Percentiles rank a stretch among this genome's conserved stretches.
phyloP scores from a whole-genome alignment of 2,329 filamentous ascomycete genomes.

The Sclerotinia nivalis region DNA sequence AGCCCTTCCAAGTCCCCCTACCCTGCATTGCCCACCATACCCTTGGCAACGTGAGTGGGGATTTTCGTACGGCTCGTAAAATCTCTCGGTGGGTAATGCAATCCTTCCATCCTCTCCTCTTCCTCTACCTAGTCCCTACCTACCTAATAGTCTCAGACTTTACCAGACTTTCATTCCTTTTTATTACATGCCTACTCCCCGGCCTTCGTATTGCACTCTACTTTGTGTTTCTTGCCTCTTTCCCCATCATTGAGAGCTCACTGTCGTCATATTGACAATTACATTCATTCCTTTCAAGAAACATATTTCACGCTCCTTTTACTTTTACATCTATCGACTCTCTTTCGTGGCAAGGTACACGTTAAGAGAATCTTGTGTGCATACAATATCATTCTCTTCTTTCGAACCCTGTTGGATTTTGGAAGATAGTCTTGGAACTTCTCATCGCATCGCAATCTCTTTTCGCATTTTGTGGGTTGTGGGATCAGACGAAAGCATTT shows the following conservation, averaged over 20 bases:
- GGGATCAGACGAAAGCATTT: neutral
- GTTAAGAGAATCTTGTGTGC: neutral
- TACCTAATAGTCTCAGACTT: too few species aligned
- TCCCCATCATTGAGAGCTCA: neutral
- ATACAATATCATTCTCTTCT: conserved; percentile 7
- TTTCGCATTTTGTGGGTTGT: neutral
- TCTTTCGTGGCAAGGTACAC: conserved; percentile 18
- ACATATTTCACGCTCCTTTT: conserved; percentile 20
- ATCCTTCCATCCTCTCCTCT: neutral
- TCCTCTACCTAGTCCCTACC: neutral
- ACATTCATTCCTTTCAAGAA: conserved; percentile 12
- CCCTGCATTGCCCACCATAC: neutral
- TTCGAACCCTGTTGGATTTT: neutral
- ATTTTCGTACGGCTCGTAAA: neutral
- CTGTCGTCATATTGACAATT: neutral
- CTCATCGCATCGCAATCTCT: conserved; percentile 5
- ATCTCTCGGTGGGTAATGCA: neutral
- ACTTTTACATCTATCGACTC: neutral
- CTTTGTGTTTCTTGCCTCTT: conserved; percentile 15
- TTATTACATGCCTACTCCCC: neutral
- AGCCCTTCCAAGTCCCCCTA: neutral
- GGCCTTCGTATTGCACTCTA: neutral
- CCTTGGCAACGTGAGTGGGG: conserved; percentile 19
- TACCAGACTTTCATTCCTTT: neutral
- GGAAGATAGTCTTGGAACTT: neutral